Conservation (phyloP, 2,329 filamentous ascomycete genomes). For the Esteya vermicola region DNA sequence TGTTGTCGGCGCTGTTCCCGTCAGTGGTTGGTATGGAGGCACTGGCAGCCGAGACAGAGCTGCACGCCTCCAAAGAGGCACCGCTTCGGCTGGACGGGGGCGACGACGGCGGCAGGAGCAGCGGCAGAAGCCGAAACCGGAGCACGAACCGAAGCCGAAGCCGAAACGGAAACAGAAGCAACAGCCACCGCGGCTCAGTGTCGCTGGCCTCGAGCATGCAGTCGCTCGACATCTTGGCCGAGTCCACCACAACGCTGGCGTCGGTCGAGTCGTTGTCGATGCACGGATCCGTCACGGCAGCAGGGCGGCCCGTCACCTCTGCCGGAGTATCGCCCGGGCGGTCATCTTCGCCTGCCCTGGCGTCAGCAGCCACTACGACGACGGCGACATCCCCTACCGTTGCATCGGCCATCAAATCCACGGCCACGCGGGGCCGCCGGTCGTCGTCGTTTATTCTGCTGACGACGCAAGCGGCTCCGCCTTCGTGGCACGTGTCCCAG, state of each 20-base stretch:
- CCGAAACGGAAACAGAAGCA: no score
- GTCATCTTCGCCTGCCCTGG: no score
- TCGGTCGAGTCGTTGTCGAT: conserved; percentile 21
- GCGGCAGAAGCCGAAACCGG: conserved; percentile 57
- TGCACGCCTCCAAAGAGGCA: conserved; percentile 73
- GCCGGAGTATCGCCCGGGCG: no score
- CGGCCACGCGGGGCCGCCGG: conserved; percentile 48
- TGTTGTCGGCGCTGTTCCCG: conserved; percentile 73
- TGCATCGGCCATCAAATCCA: conserved; percentile 1
- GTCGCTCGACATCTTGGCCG: no score
- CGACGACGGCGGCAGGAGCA: conserved; percentile 39
- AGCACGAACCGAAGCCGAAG: no score
- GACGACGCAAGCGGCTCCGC: conserved; percentile 50
- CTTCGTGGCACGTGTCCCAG: conserved; percentile 43
- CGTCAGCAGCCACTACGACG: neutral
- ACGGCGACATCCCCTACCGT: conserved; percentile 11
- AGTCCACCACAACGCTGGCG: conserved; percentile 17
- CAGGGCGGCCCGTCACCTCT: no score
- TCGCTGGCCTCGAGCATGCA: conserved; percentile 7
- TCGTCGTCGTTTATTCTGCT: conserved; percentile 87
- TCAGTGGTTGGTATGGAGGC: conserved; percentile 76
- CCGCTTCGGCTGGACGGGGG: conserved; percentile 73
- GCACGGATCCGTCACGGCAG: conserved; percentile 14
- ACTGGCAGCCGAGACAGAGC: conserved; percentile 69
- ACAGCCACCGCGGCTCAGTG: no score